phyloP scores from a whole-genome alignment of 179 eudicot species.

The Dionaea muscipula region DNA sequence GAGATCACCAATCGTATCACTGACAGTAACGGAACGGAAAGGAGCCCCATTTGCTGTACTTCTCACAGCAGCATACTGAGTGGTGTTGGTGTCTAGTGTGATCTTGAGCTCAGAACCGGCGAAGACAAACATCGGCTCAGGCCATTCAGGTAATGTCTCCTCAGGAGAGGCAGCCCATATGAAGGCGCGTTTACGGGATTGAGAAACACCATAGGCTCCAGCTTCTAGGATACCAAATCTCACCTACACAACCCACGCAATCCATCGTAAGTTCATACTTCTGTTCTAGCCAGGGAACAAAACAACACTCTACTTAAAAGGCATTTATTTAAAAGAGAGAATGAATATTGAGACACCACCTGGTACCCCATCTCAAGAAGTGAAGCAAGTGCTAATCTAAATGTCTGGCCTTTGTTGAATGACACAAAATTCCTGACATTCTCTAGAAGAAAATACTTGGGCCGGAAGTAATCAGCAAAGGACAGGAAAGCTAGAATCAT shows the following conservation, averaged over 20 bases:
- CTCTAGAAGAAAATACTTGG: conserved; percentile 77
- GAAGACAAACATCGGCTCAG: conserved; percentile 97
- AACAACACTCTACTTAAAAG: conserved; percentile 1
- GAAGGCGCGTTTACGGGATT: conserved; percentile 86
- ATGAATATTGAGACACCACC: conserved; percentile 38
- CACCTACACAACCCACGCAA: conserved; percentile 53
- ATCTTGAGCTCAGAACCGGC: conserved; percentile 65
- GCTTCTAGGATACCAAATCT: conserved; percentile 92
- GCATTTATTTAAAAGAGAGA: conserved; percentile 1
- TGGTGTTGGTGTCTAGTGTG: conserved; percentile 27
- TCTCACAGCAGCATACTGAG: conserved; percentile 65
- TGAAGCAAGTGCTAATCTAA: conserved; percentile 72
- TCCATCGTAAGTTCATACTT: not conserved
- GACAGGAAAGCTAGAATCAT: conserved; percentile 94
- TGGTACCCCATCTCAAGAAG: conserved; percentile 99
- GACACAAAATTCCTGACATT: conserved; percentile 91
- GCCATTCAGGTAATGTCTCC: conserved; percentile 83
- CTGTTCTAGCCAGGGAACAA: not conserved
- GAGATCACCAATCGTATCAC: conserved; percentile 90
- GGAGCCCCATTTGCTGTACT: conserved; percentile 85
- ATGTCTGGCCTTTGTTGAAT: conserved; percentile 97
- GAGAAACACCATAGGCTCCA: conserved; percentile 87
- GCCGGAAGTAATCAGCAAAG: conserved; percentile 87
- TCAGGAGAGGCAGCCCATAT: conserved; percentile 95
- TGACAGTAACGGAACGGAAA: conserved; percentile 73